Evolutionary conservation across 192 early-diverging fungal genomes (phyloP), one percentile per base, ranked within the genome.

Genomic region (Oehlia diaphana): DNA sequence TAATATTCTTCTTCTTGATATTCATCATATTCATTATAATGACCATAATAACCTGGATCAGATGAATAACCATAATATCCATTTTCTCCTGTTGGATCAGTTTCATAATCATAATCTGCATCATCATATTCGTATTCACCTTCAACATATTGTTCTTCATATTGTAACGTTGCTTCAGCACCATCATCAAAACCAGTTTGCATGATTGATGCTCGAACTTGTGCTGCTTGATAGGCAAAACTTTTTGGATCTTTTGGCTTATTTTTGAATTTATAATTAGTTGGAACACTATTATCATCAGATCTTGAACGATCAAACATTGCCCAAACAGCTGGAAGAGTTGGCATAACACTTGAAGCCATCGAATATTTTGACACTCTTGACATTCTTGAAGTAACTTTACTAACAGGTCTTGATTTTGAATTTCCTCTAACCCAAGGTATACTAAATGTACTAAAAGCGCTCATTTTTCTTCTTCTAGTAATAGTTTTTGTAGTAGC

Each of bases 341-440:
- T 4, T 16, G 71, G 71, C 37, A 53, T 28, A 26, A 72, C 47
- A 53, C 47, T 72, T 31, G 71, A 72, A 50, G n/a, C 42, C 4
- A 10, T 31, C 33, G 9, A 26, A 72, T 21, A 65, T 65, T 65
- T 65, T 28, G 53, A 58, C 19, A 58, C 21, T 58, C 53, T 58
- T 58, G 53, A 58, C 39, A 42, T 42, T 42, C 39, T 53, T 53
- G 50, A 53, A 19, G 50, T 70, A n/a, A 39, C 21, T 70, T 70
- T 70, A n/a, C 68, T 70, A 8, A 42, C 39, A 7, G 68, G 68
- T 70, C 71, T 26, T 50, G 71, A 72, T 58, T 53, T 72, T 28
- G 12, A 1, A 39, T 31, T 53, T 53, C 47, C 47, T 50, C 47
- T 72, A 28, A 72, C 44, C 71, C 71, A 72, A 23, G 71, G 71